Conservation (phyloP, 202 grass and related monocot genomes). For the Setaria italica region DNA sequence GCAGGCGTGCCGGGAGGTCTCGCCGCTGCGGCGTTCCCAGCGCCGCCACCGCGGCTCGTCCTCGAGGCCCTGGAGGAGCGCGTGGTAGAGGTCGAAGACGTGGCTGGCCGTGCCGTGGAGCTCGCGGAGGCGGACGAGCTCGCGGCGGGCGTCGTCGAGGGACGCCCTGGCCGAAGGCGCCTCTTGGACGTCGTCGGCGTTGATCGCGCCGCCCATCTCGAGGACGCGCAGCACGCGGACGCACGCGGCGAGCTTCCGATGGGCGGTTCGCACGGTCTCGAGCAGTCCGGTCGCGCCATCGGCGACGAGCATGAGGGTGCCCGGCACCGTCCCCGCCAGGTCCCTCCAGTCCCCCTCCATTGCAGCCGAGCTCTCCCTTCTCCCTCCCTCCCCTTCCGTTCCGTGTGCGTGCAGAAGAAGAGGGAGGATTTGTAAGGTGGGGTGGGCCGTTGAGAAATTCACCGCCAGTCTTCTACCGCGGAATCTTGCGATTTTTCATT, state of each 20-base stretch:
- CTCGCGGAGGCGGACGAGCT: background rate
- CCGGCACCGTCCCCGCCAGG: background rate
- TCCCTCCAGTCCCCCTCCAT: background rate
- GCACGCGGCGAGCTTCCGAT: too few relatives aligned
- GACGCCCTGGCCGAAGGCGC: background rate
- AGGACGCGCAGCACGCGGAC: too few relatives aligned
- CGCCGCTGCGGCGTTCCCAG: background rate
- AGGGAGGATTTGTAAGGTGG: background rate
- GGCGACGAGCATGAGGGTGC: background rate
- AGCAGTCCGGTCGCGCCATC: too few relatives aligned
- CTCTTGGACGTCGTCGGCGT: background rate
- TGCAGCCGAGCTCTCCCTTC: background rate
- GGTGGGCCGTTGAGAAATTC: background rate
- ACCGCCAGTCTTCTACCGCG: background rate
- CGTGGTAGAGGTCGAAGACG: background rate
- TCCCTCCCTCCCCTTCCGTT: background rate
- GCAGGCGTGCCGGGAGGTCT: background rate
- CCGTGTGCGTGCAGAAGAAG: background rate
- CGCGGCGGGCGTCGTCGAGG: constrained; percentile 24
- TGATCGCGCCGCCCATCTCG: background rate
- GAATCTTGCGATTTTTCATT: too few relatives aligned
- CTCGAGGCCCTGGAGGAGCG: background rate
- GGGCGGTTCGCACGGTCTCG: too few relatives aligned
- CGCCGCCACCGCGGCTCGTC: background rate
- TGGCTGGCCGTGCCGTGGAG: background rate